Evolutionary conservation across 306 rosid genomes (phyloP), one percentile per base, ranked within the genome.

Genomic region (Rosa persica): DNA sequence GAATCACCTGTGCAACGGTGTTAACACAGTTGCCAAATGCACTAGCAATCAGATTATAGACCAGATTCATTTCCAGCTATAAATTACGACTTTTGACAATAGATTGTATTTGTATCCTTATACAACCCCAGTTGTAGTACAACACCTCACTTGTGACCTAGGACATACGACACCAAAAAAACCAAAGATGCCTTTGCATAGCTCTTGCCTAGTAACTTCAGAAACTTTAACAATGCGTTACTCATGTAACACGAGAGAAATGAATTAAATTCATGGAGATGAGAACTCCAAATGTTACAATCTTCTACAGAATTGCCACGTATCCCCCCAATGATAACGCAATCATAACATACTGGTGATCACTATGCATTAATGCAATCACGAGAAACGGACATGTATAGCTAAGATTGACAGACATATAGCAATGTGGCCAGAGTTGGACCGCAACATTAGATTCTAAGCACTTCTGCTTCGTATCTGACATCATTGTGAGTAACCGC

Each of bases 81-180:
- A 43, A 75, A 25, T 75, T 13, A 25, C 23, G 12, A 27, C 7
- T 27, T 42, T 34, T 13, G 70, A 75, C 30, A 44, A 43, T 4
- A 17, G 11, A 58, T 25, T 11, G 68, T 57, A 57, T 54, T 23
- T 25, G 5, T 47, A 39, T 57, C 16, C 23, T 55, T 6, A 55
- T 13, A 17, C 51, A 22, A 9, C 27, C 13, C 57, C 17, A 39
- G 17, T 57, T 39, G 11, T 23, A 17, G 12, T 5, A 42, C 17
- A 6, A 43, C 55, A 3, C 42, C 43, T 58, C 36, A 38, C 30
- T 58, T 4, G 19, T 25, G 55, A 74, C 57, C 67, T 12, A 60
- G 42, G 43, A 49, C n/a, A 65, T 42, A 60, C 15, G 44, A 75
- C 19, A 58, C 55, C 13, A 58, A 52, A 74, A 40, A 38, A 74